Conservation (phyloP, 192 early-diverging fungal genomes). For the Endogone sp. region DNA sequence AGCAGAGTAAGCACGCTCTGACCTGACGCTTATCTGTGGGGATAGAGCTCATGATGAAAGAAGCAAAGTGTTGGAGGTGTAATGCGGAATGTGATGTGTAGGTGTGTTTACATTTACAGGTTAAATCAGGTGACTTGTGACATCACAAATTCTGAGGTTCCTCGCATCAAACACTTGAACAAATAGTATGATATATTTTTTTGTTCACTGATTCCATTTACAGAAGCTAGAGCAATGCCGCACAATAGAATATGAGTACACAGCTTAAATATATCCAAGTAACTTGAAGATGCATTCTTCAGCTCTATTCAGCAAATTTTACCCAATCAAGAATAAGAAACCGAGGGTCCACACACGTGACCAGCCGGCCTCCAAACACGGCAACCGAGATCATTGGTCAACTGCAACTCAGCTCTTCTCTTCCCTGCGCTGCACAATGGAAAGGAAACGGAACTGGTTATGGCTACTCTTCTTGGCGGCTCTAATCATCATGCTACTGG, state of each 20-base stretch:
- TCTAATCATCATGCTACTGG: background rate
- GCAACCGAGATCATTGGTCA: background rate
- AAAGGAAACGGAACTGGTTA: background rate
- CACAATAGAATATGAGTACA: no score
- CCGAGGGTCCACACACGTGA: background rate
- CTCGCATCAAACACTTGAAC: no score
- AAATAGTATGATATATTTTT: no score
- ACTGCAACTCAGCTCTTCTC: background rate
- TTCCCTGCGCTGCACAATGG: background rate
- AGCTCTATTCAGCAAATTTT: no score
- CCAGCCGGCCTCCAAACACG: background rate
- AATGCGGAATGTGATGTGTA: background rate
- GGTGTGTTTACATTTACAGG: background rate
- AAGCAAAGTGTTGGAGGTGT: background rate
- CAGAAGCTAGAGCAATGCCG: no score
- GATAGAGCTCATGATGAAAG: conserved; percentile 24
- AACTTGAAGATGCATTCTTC: no score
- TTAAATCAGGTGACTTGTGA: background rate
- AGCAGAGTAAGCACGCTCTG: conserved; percentile 78
- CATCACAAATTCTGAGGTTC: background rate
- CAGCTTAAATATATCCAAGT: no score
- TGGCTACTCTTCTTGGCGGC: background rate
- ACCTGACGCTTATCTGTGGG: conserved; percentile 69
- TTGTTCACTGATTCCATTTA: no score
- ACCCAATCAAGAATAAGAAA: no score